Base-by-base conservation (phyloP, 1,284 basidiomycete genomes). In the Trametes pubescens region DNA sequence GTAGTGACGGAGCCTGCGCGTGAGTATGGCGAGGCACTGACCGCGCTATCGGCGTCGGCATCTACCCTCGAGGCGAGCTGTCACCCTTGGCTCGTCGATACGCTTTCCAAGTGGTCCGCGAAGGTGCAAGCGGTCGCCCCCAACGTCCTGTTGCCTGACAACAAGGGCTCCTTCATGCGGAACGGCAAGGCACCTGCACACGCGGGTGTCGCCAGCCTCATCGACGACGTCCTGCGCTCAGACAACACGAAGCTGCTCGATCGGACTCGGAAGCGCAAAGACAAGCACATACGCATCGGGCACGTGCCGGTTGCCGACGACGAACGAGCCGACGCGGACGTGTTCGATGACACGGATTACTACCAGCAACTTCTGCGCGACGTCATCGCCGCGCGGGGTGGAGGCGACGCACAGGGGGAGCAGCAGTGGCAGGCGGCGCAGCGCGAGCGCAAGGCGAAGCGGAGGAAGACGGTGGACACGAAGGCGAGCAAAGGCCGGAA, bases 51-150 rank as follows among this genome's bases (percentile, higher is more conserved):
- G 8, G 51, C 61, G 24, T 64, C 65, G n/a, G 71, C 81, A 22
- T 80, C 82, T 21, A 74, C 79, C 35, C 76, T 91, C 24, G 90
- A 93, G 73, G 67, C 65, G 57, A 90, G 88, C 43, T 86, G 86
- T 58, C 93, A 94, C 71, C 82, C 87, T 1, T 81, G 89, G 69
- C 81, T 93, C 16, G 76, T 94, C 44, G 86, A 88, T 61, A 94
- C 93, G 1, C 83, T 98, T 21, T 80, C 84, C 53, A 98, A 98
- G 79, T 98, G 96, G 96, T 95, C 93, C 8, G 84, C 90, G 38
- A 98, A 98, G 79, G 92, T 98, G 51, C 93, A 96, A 72, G 92
- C 95, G 0, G 95, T 96, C 6, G 87, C 94, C 0, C 89, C 92
- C 8, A 87, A 87, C 2, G 86, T 86, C 38, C 82, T 98, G 51